Base-by-base conservation (phyloP, 1,284 basidiomycete species). In the Ceratobasidium sp. region DNA sequence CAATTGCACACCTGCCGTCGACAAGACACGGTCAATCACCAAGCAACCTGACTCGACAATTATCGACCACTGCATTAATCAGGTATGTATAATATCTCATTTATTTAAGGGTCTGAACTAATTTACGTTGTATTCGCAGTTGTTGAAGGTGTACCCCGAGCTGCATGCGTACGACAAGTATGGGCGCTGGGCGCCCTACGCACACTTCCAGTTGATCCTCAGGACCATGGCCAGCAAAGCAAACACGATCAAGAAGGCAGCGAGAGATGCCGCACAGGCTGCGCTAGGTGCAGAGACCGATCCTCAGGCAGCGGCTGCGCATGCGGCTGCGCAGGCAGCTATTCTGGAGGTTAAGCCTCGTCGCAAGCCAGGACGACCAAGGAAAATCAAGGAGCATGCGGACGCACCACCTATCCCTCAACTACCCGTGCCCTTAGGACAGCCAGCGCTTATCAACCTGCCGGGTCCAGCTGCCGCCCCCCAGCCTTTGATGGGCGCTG, bases 161-260 rank as follows among this genome's bases (percentile, higher is more conserved):
- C 39, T 42, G 13, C 39, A 42, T 42, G 39, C 39, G 13, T 67
- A 35, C 49, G 23, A 35, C 7, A 3, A 33, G 6, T 23, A 47
- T 33, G 33, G 33, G 20, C 31, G 33, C 13, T 67, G 65, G 65
- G 65, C 65, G n/a, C 65, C 65, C 33, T 28, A 31, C 35, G 49
- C 65, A 33, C 37, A 39, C 47, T 54, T 67, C n/a, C 47, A 53
- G 33, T 2, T 53, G 33, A 11, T 67, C 49, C 31, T 54, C 31
- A 20, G 45, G 31, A 47, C 28, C 47, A 35, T 20, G 6, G 53
- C 49, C 20, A 17, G 47, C 33, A 39, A 37, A 15, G 33, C 45
- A 7, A 67, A 53, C 20, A 17, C 10, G 4, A 20, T 7, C 4
- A 39, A 42, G 45, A 65, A n/a, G 63, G n/a, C 15, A 6, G 63